Base-by-base conservation (phyloP, 768 basidiomycete species). In the Mycena galopus region DNA sequence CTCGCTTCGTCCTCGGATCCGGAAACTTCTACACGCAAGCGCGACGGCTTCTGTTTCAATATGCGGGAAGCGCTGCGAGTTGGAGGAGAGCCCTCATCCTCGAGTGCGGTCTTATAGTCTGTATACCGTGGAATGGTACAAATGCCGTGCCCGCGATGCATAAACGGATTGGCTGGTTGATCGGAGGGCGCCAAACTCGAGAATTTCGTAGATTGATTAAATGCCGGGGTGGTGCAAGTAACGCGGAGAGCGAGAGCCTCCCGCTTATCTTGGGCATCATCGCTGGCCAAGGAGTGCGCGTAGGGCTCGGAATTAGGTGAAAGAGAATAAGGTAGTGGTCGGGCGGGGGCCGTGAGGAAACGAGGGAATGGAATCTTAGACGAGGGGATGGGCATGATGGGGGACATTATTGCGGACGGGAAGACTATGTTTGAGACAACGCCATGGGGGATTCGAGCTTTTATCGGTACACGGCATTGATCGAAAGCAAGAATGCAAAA, bases 191-290 rank as follows among this genome's bases (percentile, higher is more conserved):
- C 21, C n/a, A 69, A n/a, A 25, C 57, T 27, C 10, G 37, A 33
- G 42, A 69, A 53, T 59, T 73, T 73, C 19, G 33, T 73, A 23
- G 67, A 73, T 50, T 73, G 72, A 47, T 65, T 73, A 29, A 73
- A 69, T 1, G 72, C 30, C 14, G 72, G 67, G 2, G 72, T 69
- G 17, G 72, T 47, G 58, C 67, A 69, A 1, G 67, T 61, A 3
- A 33, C 35, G 10, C 67, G 72, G 27, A 69, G 14, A 3, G 57
- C 21, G n/a, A 61, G 17, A 4, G 62, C 66, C 6, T 59, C 58
- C n/a, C n/a, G 27, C 21, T 14, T 21, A 1, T 29, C 19, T 27
- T 65, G n/a, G n/a, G n/a, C 64, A 2, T 60, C 50, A 29, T 57
- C 47, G 29, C 33, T 42, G 1, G 44, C 21, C 0, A 44, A 2